Conservation (phyloP, 176 grass and related monocot genomes). For the Thalia dealbata region DNA sequence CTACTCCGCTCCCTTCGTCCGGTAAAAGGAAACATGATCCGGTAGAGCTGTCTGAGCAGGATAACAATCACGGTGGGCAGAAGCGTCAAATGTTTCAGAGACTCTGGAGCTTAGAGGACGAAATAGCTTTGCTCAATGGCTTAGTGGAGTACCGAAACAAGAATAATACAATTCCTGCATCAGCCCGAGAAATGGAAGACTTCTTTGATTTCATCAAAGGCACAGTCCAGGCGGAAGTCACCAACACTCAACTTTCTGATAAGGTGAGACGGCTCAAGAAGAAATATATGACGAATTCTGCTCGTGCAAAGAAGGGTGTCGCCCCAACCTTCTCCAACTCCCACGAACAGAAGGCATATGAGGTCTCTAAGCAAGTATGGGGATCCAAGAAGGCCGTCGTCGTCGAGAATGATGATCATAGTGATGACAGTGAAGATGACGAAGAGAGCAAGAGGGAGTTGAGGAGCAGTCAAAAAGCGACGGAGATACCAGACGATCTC, state of each 20-base stretch:
- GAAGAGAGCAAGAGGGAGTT: constrained; percentile 20
- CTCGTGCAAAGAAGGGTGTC: constrained; percentile 27
- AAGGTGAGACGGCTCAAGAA: constrained; percentile 63
- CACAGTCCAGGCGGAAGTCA: constrained; percentile 36
- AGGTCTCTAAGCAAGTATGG: constrained; percentile 56
- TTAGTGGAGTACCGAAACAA: constrained; percentile 36
- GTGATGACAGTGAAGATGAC: constrained; percentile 29
- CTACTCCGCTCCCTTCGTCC: neutral
- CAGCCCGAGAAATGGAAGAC: constrained; percentile 27
- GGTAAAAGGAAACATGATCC: neutral
- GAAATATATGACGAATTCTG: constrained; percentile 24
- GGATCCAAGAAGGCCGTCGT: neutral
- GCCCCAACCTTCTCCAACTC: constrained; percentile 22
- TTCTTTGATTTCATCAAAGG: constrained; percentile 29
- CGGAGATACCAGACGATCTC: neutral
- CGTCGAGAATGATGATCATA: constrained; percentile 21
- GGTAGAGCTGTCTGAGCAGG: neutral
- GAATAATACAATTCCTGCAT: constrained; percentile 30
- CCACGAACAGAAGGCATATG: constrained; percentile 38
- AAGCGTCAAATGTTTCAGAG: constrained; percentile 31
- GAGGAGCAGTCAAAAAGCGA: constrained; percentile 9
- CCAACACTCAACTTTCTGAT: constrained; percentile 37
- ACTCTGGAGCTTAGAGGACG: constrained; percentile 43
- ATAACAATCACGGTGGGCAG: neutral
- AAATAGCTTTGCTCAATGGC: constrained; percentile 50